A percentile compares a stretch with the other conserved stretches of the same genome.
These are phyloP conservation scores for Clavaria fumosa DNA, from an alignment of 768 basidiomycete species.

Conservation along the genomic window DNA sequence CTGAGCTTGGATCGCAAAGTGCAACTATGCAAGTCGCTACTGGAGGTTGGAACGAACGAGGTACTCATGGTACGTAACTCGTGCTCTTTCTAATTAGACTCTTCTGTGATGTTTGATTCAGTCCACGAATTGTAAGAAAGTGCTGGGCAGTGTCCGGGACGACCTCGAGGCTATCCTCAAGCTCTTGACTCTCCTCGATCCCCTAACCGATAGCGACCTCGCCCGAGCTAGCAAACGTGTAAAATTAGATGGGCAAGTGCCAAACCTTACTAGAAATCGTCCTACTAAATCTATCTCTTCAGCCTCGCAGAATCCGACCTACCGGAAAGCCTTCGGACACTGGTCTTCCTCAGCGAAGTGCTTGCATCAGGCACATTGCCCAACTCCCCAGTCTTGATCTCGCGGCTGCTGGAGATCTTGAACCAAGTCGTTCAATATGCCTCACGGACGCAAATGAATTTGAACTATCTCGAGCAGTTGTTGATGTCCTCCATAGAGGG, in stretches of 20 bases:
- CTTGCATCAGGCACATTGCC: slow-evolving; percentile 48
- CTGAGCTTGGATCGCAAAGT: slow-evolving; percentile 39
- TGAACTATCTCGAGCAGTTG: slow-evolving; percentile 68
- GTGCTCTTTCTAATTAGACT: neutral
- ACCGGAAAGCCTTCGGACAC: slow-evolving; percentile 26
- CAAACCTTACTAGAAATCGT: neutral
- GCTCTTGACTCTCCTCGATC: slow-evolving; percentile 36
- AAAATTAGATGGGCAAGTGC: slow-evolving; percentile 39
- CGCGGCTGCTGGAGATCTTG: slow-evolving; percentile 56
- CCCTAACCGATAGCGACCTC: slow-evolving; percentile 22
- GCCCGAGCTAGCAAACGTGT: slow-evolving; percentile 49
- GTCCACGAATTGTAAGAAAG: slow-evolving; percentile 31
- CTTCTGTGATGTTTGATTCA: slow-evolving; percentile 12
- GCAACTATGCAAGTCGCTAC: slow-evolving; percentile 38
- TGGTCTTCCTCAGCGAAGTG: slow-evolving; percentile 55
- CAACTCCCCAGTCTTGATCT: slow-evolving; percentile 57
- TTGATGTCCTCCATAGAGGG: slow-evolving; percentile 71
- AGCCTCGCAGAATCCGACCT: slow-evolving; percentile 1
- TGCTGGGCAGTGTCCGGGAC: slow-evolving; percentile 32
- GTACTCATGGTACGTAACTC: slow-evolving; percentile 29
- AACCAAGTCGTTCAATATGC: slow-evolving; percentile 45
- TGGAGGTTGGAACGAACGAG: slow-evolving; percentile 35
- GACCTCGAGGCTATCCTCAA: slow-evolving; percentile 39
- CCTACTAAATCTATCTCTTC: slow-evolving; percentile 1
- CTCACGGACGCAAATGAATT: slow-evolving; percentile 41